Percentiles rank a stretch among this genome's conserved stretches.
phyloP scores from a whole-genome alignment of 306 rosid species.

The Trichosanthes truncata region DNA sequence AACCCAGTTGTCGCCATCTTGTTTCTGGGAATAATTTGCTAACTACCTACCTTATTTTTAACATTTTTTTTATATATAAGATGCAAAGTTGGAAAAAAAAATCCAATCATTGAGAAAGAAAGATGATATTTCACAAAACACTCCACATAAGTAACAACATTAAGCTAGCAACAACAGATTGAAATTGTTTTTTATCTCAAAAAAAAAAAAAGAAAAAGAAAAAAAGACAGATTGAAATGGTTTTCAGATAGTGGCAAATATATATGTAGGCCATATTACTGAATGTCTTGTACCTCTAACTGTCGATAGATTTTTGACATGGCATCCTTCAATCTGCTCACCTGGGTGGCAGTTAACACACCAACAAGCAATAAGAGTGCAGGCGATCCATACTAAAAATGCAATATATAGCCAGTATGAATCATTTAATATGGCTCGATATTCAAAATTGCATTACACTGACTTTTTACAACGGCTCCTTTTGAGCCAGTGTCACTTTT shows the following conservation, averaged over 20 bases:
- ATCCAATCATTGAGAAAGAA: neutral
- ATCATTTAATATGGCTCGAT: neutral
- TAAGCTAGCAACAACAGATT: neutral
- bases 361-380: conserved; percentile 10
- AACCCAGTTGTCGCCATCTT: neutral
- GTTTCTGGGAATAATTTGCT: neutral
- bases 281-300: conserved; percentile 52
- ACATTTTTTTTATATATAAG: neutral
- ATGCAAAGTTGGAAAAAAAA: neutral
- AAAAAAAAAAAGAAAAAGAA: too few relatives aligned
- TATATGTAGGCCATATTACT: neutral
- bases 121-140: neutral
- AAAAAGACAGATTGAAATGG: neutral
- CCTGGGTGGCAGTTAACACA: conserved; percentile 37
- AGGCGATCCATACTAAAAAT: conserved; percentile 14
- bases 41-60: neutral
- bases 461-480: neutral
- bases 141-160: neutral
- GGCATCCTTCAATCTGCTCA: conserved; percentile 76
- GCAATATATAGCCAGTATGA: neutral
- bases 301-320: conserved; percentile 78
- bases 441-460: neutral
- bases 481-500: neutral
- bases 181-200: neutral
- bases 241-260: neutral